Evolutionary conservation across 2,329 filamentous ascomycete genomes (phyloP).

Genomic region (Epichloe uncinata): DNA sequence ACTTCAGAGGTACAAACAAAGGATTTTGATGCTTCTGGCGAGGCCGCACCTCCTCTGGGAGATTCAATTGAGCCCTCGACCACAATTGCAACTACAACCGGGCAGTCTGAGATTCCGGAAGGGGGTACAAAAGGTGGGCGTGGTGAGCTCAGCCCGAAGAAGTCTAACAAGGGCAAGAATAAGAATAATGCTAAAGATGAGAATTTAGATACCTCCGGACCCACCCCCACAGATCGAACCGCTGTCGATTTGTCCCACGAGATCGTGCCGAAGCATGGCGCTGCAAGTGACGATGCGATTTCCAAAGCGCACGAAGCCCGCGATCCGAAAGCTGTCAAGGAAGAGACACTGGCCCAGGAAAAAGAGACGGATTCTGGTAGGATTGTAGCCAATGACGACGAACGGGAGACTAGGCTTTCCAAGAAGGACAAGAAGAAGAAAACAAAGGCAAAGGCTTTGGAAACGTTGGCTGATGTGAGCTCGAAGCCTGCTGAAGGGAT

Average conservation of each 20-base stretch:
- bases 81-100: neutral
- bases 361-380: slow-evolving; percentile 1
- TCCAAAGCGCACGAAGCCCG: neutral
- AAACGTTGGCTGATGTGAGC: slow-evolving; percentile 7
- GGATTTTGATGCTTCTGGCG: neutral
- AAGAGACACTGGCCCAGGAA: slow-evolving; percentile 1
- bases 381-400: slow-evolving; percentile 4
- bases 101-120: slow-evolving; percentile 7
- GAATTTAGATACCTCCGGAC: slow-evolving; percentile 17
- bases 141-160: slow-evolving; percentile 17
- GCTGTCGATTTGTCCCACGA: neutral
- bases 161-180: slow-evolving; percentile 20
- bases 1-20: neutral
- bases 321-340: neutral
- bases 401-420: slow-evolving; percentile 6
- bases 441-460: slow-evolving; percentile 8
- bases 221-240: slow-evolving; percentile 6
- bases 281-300: neutral
- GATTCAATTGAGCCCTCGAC: slow-evolving; percentile 10
- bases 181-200: slow-evolving; percentile 22
- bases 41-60: neutral
- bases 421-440: slow-evolving; percentile 22
- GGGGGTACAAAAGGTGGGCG: slow-evolving; percentile 17
- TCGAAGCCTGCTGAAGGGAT: slow-evolving; percentile 6
- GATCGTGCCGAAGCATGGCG: neutral